phyloP scores from a whole-genome alignment of 2,329 filamentous ascomycete genomes.

The Corynespora cassiicola region DNA sequence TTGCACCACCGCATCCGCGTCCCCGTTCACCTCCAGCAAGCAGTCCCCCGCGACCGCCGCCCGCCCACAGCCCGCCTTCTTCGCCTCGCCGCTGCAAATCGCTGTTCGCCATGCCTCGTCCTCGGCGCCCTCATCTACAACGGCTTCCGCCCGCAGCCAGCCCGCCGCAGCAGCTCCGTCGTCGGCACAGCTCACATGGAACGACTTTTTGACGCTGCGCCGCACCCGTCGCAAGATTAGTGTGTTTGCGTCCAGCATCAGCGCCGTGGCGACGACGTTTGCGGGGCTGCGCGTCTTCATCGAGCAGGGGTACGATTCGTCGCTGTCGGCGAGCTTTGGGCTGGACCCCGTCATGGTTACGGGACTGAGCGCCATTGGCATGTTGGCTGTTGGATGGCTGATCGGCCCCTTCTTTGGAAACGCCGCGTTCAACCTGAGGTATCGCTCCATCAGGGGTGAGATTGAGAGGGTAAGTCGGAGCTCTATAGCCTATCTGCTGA shows the following conservation, averaged over 20 bases:
- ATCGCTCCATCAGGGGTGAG: constrained; percentile 72
- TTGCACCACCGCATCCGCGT: constrained; percentile 24
- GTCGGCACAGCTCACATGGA: constrained; percentile 66
- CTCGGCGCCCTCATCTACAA: constrained; percentile 13
- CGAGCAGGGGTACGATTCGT: constrained; percentile 72
- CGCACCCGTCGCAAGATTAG: constrained; percentile 85
- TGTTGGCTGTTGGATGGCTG: constrained; percentile 85
- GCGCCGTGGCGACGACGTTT: constrained; percentile 67
- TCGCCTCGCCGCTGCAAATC: constrained; percentile 13
- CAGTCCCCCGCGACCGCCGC: constrained; percentile 28
- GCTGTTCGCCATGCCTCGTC: constrained; percentile 33
- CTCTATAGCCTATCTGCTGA: constrained; percentile 1
- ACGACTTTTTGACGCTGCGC: constrained; percentile 90
- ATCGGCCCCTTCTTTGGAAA: constrained; percentile 83
- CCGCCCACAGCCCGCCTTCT: constrained; percentile 18
- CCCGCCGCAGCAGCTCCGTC: constrained; percentile 16
- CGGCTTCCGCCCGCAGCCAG: constrained; percentile 13
- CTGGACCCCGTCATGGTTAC: constrained; percentile 88
- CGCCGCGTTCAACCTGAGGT: constrained; percentile 76
- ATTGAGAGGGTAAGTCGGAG: constrained; percentile 69
- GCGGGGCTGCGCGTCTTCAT: constrained; percentile 71
- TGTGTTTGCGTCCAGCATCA: constrained; percentile 75
- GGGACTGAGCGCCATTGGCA: constrained; percentile 78
- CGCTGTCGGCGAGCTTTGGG: constrained; percentile 72
- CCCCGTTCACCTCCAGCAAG: constrained; percentile 36